A percentile compares a stretch with the other conserved stretches of the same genome.
Evolutionary conservation across 1,284 basidiomycete species (phyloP).

Genomic region (Boletus albobrunnescens): DNA sequence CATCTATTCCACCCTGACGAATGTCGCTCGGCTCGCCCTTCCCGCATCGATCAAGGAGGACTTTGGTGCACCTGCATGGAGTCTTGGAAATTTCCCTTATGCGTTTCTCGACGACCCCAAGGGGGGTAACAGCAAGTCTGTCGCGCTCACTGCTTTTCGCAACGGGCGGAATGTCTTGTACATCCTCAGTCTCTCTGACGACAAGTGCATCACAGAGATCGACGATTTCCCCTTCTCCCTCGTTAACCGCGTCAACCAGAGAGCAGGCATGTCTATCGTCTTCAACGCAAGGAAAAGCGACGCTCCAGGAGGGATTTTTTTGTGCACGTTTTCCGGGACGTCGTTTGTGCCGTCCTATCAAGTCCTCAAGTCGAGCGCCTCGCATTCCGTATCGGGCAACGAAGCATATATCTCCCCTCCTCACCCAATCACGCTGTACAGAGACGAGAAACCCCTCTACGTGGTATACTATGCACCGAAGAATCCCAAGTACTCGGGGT

Average conservation of each 20-base stretch:
- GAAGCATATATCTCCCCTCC: constrained; percentile 30
- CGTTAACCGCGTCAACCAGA: constrained; percentile 39
- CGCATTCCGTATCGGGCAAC: constrained; percentile 5
- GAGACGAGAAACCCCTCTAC: constrained; percentile 21
- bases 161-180: constrained; percentile 52
- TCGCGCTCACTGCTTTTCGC: constrained; percentile 45
- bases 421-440: constrained; percentile 23
- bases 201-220: constrained; percentile 30
- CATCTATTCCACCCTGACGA: constrained; percentile 38
- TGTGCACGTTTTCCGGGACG: constrained; percentile 18
- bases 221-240: constrained; percentile 45
- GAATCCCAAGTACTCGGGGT: constrained; percentile 29
- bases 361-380: constrained; percentile 21
- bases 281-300: constrained; percentile 27
- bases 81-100: constrained; percentile 47
- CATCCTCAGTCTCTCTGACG: constrained; percentile 39
- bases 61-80: constrained; percentile 57
- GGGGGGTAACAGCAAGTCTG: constrained; percentile 32
- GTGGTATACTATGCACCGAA: constrained; percentile 32
- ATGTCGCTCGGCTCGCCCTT: constrained; percentile 41
- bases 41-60: constrained; percentile 46
- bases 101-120: constrained; percentile 39
- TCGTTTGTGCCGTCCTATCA: constrained; percentile 25
- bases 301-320: constrained; percentile 26
- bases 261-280: constrained; percentile 30